Base-by-base conservation (phyloP, 2,329 filamentous ascomycete genomes). In the Trichoderma sp. region DNA sequence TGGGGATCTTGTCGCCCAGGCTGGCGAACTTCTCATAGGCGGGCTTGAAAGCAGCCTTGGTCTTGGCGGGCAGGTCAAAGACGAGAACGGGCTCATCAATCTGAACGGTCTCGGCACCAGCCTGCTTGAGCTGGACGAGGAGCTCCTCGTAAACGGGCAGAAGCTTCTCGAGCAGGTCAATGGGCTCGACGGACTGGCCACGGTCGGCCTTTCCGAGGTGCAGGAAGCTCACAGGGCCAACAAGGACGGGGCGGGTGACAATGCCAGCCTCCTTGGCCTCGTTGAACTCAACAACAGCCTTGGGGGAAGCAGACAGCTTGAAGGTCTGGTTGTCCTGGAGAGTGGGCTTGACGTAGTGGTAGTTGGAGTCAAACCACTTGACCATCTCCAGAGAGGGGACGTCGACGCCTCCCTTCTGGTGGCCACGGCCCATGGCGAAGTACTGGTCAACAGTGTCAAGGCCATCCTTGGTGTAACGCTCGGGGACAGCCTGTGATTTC, bases 351-450 rank as follows among this genome's bases (percentile, higher is more conserved):
- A 98, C 96, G 83, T 99, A 99, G 89, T 98, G 96, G 91, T 99
- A 99, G 91, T 99, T 99, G 74, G 94, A 97, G 88, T 99, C 96
- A 81, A 99, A 99, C 96, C 96, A 99, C 89, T 99, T 99, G 78
- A 99, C 96, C 96, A 99, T 99, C 89, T 99, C 96, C 83, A 97
- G 86, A 79, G 87, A 89, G 76, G 95, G 93, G 74, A 98, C 96
- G 83, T 99, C 96, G 76, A 98, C 87, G 82, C 92, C 89, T 79
- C 90, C 89, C 90, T 93, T 96, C 86, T 99, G 96, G 85, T 96
- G 94, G 80, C 96, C 96, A 90, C 96, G 93, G 79, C 96, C 96
- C 93, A 99, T 97, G 83, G 96, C 96, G 80, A 99, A 99, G 90
- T 97, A 98, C 86, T 97, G 91, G 85, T 99, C 96, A 81, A 99